phyloP scores from a whole-genome alignment of 1,284 basidiomycete genomes.

The Sanghuangporus baumii region DNA sequence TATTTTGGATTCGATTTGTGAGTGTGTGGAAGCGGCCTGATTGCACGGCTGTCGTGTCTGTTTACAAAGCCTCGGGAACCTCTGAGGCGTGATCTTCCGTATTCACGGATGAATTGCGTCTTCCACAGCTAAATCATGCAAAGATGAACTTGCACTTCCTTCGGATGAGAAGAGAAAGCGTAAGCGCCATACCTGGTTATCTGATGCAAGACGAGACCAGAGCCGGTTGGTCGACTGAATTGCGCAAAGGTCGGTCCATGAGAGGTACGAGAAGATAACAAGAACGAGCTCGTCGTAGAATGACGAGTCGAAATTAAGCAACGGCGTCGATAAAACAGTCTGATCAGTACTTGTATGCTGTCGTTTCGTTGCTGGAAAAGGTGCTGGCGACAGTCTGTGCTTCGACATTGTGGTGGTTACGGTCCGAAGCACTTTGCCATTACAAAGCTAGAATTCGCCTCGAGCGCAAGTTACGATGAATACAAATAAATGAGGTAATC shows the following conservation, averaged over 20 bases:
- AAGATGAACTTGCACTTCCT: not conserved
- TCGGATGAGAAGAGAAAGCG: not conserved
- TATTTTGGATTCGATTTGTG: constrained; percentile 25
- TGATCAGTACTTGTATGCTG: constrained; percentile 30
- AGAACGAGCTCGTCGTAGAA: constrained; percentile 74
- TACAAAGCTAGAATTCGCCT: not conserved
- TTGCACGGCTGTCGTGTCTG: constrained; percentile 49
- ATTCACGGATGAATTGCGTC: constrained; percentile 51
- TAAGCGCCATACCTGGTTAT: constrained; percentile 41
- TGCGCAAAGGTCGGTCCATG: constrained; percentile 59
- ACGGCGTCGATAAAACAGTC: constrained; percentile 15
- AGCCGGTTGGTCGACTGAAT: constrained; percentile 57
- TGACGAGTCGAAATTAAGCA: constrained; percentile 44
- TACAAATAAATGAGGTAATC: not conserved
- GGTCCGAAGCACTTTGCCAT: not conserved
- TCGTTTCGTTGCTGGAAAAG: constrained; percentile 55
- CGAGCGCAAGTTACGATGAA: not conserved
- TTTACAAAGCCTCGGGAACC: constrained; percentile 56
- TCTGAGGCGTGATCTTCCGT: constrained; percentile 59
- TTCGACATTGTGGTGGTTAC: constrained; percentile 43
- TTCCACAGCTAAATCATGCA: constrained; percentile 47
- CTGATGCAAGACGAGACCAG: constrained; percentile 58
- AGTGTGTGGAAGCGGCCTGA: constrained; percentile 54
- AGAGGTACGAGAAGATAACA: constrained; percentile 65
- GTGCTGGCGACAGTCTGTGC: constrained; percentile 42